Base-by-base conservation (phyloP, 176 grass and related monocot species). In the Avena sativa region DNA sequence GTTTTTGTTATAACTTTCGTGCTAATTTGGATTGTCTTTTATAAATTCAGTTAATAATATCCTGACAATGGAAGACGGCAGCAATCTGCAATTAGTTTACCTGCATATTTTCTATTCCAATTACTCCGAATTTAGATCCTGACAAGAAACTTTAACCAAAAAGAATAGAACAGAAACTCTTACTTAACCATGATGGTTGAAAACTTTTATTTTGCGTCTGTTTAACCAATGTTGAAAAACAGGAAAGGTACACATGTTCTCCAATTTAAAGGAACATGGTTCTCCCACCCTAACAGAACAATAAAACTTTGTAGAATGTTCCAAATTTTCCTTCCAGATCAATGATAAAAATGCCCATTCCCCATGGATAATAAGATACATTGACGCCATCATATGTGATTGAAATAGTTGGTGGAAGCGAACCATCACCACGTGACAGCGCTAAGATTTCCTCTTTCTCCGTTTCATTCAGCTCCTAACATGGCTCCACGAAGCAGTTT, bases 381-480 rank as follows among this genome's bases (percentile, higher is more conserved):
- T 90, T 71, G n/a, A 71, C 62, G 32, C 4, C 71, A 6, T 61
- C 59, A n/a, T 86, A 10, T 38, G 25, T 4, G 51, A 89, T 86
- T 10, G 71, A 89, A 70, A 89, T 82, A 81, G 71, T 61, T 10
- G 78, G 83, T 4, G 51, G 78, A 68, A 89, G 71, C 5, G 69
- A 81, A 81, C 16, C 59, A 81, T 89, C 82, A 57, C 60, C 76
- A 11, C 12, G 74, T 2, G 82, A 80, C 16, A 89, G 46, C 69
- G 76, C 83, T 60, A 32, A 81, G 59, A 9, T 89, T 32, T 75
- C 68, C 63, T 85, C 71, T 55, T 74, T 46, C 13, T 80, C 56
- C 1, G 0, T 17, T 23, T 80, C 74, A 66, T 32, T 23, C 78
- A 73, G 9, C 67, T 71, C 44, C 25, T 85, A 16, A 44, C 70